Evolutionary conservation across 1,284 basidiomycete genomes (phyloP).

Genomic region (Malassezia restricta): DNA sequence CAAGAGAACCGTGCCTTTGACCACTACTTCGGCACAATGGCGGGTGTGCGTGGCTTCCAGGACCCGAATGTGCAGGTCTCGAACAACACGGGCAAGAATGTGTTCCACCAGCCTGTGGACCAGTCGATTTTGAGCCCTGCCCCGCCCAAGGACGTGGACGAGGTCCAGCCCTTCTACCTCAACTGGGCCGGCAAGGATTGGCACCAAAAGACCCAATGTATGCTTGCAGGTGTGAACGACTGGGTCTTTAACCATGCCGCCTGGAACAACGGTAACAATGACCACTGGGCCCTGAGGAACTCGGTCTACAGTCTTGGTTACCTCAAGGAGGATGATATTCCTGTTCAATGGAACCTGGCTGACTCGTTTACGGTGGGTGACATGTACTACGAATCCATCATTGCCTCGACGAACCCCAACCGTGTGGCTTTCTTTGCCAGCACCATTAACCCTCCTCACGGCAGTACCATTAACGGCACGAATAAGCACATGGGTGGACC

Average conservation of each 20-base stretch:
- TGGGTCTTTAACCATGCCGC: constrained; percentile 28
- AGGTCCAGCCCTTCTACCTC: constrained; percentile 27
- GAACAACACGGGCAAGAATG: constrained; percentile 21
- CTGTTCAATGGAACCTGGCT: constrained; percentile 31
- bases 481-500: constrained; percentile 14
- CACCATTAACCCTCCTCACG: constrained; percentile 10
- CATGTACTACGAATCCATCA: constrained; percentile 30
- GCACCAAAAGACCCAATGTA: constrained; percentile 27
- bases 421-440: constrained; percentile 23
- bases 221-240: constrained; percentile 28
- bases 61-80: constrained; percentile 32
- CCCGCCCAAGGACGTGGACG: constrained; percentile 15
- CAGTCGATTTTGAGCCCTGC: not conserved
- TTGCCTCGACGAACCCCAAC: constrained; percentile 27
- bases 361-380: constrained; percentile 28
- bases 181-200: constrained; percentile 29
- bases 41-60: constrained; percentile 30
- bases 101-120: constrained; percentile 20
- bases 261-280: constrained; percentile 24
- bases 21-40: constrained; percentile 33
- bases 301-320: constrained; percentile 29
- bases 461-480: constrained; percentile 6
- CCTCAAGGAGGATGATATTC: constrained; percentile 24
- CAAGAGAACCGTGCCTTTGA: constrained; percentile 39
- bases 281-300: constrained; percentile 28